Evolutionary conservation across 768 basidiomycete species (phyloP).

Genomic region (Tricholoma flavovirens): DNA sequence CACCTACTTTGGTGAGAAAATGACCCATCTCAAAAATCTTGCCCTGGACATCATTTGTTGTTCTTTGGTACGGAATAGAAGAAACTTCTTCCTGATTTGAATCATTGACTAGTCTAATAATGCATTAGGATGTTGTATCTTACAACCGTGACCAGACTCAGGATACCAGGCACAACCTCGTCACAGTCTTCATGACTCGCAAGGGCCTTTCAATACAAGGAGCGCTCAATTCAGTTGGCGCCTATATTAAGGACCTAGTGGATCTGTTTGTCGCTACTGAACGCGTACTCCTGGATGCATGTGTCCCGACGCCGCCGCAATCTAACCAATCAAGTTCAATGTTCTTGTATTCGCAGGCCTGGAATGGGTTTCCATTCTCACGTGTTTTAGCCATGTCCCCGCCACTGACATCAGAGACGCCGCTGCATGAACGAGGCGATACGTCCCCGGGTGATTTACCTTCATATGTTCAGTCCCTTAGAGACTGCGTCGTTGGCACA

Average conservation of each 20-base stretch:
- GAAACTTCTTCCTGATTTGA: background rate
- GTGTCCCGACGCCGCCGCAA: conserved; percentile 13
- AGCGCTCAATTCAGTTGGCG: conserved; percentile 38
- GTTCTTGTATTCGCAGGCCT: conserved; percentile 10
- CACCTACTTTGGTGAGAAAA: conserved; percentile 17
- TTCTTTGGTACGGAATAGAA: conserved; percentile 39
- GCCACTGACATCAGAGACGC: background rate
- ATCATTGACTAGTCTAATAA: background rate
- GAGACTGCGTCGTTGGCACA: conserved; percentile 51
- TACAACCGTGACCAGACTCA: conserved; percentile 41
- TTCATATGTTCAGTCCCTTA: conserved; percentile 44
- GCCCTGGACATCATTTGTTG: conserved; percentile 48
- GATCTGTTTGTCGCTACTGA: conserved; percentile 28
- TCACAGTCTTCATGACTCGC: conserved; percentile 43
- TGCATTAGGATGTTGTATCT: conserved; percentile 49
- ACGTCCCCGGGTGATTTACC: conserved; percentile 10
- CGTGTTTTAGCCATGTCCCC: conserved; percentile 5
- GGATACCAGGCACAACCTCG: conserved; percentile 37
- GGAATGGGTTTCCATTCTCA: conserved; percentile 13
- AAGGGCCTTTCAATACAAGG: conserved; percentile 42
- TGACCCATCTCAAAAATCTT: conserved; percentile 30
- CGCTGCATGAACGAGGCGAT: conserved; percentile 11
- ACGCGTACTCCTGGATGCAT: conserved; percentile 13
- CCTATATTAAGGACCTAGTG: conserved; percentile 33
- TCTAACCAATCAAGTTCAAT: conserved; percentile 10